These are phyloP conservation scores for Leishmania martiniquensis DNA, from an alignment of 208 protist species.

Conservation along the genomic window DNA sequence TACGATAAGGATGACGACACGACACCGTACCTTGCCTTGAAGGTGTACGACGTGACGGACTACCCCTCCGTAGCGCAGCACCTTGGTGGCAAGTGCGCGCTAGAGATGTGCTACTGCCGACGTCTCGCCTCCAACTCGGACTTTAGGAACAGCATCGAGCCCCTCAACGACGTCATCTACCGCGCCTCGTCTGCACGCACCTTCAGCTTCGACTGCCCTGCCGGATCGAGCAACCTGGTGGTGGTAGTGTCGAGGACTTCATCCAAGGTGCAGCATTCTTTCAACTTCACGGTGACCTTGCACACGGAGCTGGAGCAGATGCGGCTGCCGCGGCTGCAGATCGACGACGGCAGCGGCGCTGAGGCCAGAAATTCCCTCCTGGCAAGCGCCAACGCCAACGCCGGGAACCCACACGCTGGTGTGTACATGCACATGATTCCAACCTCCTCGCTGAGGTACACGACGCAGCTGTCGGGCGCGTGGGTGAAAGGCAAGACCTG, in stretches of 20 bases:
- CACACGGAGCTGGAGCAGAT: constrained; percentile 80
- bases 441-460: constrained; percentile 46
- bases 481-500: constrained; percentile 81
- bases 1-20: constrained; percentile 58
- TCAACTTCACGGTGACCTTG: constrained; percentile 84
- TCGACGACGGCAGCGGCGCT: constrained; percentile 13
- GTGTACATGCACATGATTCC: constrained; percentile 88
- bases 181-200: constrained; percentile 63
- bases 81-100: constrained; percentile 57
- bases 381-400: constrained; percentile 30
- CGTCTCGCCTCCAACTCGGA: constrained; percentile 67
- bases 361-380: constrained; percentile 33
- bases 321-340: constrained; percentile 31
- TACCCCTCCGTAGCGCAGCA: constrained; percentile 78
- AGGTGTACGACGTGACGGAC: constrained; percentile 78
- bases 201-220: constrained; percentile 83
- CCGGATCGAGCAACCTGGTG: constrained; percentile 67
- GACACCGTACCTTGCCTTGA: constrained; percentile 61
- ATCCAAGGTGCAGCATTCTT: constrained; percentile 44
- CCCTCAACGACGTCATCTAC: constrained; percentile 68
- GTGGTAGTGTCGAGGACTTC: constrained; percentile 61
- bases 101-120: constrained; percentile 77
- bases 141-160: constrained; percentile 45
- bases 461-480: constrained; percentile 38
- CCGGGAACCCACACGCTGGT: constrained; percentile 32